Base-by-base conservation (phyloP, 352 stramenopile species). In the Detonula confervacea region DNA sequence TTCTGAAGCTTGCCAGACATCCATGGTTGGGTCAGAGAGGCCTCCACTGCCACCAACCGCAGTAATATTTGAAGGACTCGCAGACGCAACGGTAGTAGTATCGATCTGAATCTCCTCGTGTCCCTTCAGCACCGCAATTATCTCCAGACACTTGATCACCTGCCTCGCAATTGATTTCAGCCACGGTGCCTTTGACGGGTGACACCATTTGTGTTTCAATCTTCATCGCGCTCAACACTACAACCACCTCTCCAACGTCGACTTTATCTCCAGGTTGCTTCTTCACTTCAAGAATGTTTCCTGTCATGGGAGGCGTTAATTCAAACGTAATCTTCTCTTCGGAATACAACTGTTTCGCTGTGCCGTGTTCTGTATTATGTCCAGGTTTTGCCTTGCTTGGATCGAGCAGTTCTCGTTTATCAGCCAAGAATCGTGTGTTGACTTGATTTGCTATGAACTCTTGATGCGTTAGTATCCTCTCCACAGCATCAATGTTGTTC, bases 131-230 rank as follows among this genome's bases (percentile, higher is more conserved):
- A 84, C 64, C 20, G 77, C 77, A 5, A 84, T 51, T 68, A 61
- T 81, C 77, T 8, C 51, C 77, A 55, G 57, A 72, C 18, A 86
- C 60, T 66, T 86, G 77, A 9, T 86, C 77, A 37, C 77, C 77
- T 9, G 71, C 72, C 47, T 64, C 72, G 42, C 57, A 77, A 71
- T 72, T 60, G 14, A 86, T 72, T 35, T 81, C 70, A 27, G 56
- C 57, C 11, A 86, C 77, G 29, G 81, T 44, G 12, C 78, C 78
- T 49, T 72, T 79, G n/a, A 81, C 46, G 35, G 78, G 78, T 18
- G 71, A 79, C 1, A 79, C 55, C 49, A 86, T 86, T 60, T 81
- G 72, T 7, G 78, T 86, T 47, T 86, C 78, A 39, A 86, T 86
- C 62, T 86, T 86, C 78, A 86, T 86, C 11, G 78, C 78, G 46